Evolutionary conservation across 306 rosid species (phyloP).

Genomic region (Cicer judaicum): DNA sequence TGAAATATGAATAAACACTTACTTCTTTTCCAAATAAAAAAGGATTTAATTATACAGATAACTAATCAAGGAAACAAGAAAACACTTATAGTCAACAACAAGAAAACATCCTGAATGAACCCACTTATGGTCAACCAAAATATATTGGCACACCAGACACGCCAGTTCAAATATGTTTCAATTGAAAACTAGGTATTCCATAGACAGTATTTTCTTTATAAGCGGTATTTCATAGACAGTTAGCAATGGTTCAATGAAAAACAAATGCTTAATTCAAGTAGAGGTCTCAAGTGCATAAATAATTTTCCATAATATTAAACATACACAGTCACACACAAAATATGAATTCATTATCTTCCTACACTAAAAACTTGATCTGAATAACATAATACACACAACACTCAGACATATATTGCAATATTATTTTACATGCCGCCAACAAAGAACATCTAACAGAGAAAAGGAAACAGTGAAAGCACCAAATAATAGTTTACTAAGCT

Average conservation of each 20-base stretch:
- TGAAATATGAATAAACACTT: slow-evolving; percentile 5
- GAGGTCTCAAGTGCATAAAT: slow-evolving; percentile 9
- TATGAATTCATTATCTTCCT: slow-evolving; percentile 27
- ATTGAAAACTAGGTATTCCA: slow-evolving; percentile 8
- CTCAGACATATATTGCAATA: slow-evolving; percentile 29
- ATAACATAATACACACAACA: slow-evolving; percentile 18
- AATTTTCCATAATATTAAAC: background rate
- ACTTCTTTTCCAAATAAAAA: slow-evolving; percentile 21
- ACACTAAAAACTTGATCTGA: slow-evolving; percentile 4
- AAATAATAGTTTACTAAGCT: slow-evolving; percentile 44
- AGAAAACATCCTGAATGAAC: slow-evolving; percentile 31
- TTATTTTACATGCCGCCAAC: slow-evolving; percentile 5
- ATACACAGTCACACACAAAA: background rate
- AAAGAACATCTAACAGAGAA: slow-evolving; percentile 12
- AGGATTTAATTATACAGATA: slow-evolving; percentile 24
- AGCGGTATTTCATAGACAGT: background rate
- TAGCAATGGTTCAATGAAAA: slow-evolving; percentile 20
- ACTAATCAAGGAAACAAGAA: slow-evolving; percentile 33
- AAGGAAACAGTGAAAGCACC: slow-evolving; percentile 23
- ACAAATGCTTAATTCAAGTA: slow-evolving; percentile 16
- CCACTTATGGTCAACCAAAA: slow-evolving; percentile 11
- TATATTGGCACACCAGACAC: background rate
- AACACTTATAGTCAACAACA: slow-evolving; percentile 23
- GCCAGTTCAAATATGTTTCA: slow-evolving; percentile 5
- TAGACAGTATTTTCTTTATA: background rate